Evolutionary conservation across 495 filamentous ascomycete genomes (phyloP), one percentile per base, ranked within the genome.

Genomic region (Penicillium parvum): DNA sequence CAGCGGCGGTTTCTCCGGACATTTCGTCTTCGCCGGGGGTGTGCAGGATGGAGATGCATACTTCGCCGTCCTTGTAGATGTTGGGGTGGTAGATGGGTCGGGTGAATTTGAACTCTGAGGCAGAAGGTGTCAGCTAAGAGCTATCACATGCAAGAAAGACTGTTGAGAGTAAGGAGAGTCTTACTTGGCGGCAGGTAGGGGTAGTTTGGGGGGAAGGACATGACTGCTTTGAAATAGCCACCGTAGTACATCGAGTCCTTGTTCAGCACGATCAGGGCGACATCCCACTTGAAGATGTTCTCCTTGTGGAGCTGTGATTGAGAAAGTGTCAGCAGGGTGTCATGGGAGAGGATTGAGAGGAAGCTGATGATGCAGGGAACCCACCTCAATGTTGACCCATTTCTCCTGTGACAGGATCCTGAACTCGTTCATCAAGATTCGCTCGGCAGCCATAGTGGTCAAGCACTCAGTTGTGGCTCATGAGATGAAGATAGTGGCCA

Each of bases 11-110:
- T 65, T 96, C 92, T 37, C 92, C 92, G 18, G 90, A 95, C 72
- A 87, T 88, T 49, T 84, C 78, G 57, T 96, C 91, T 37, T 95
- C 88, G 45, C 91, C 92, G 1, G 92, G 89, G 7, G 82, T 73
- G 65, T 98, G 91, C 4, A 98, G 79, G 54, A 98, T 98, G 28
- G 90, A 96, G 61, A 98, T 96, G 72, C 92, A 97, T 12, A 97
- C 77, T 40, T 82, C 83, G 52, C 92, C 92, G 63, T 95, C 86
- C 6, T 76, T 63, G 65, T 96, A 96, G 61, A 98, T 82, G 60
- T 98, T 98, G 5, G 92, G 92, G 65, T 98, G 92, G 64, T 83
- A 88, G 32, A 90, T 75, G 16, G 90, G 86, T 7, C 81, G 75
- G 11, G 78, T 57, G 73, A 98, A 96, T 37, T 82, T 81, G 70